Percentiles rank a stretch among this genome's conserved stretches.
phyloP scores from a whole-genome alignment of 2,329 filamentous ascomycete genomes.

The Penicillium sp. region DNA sequence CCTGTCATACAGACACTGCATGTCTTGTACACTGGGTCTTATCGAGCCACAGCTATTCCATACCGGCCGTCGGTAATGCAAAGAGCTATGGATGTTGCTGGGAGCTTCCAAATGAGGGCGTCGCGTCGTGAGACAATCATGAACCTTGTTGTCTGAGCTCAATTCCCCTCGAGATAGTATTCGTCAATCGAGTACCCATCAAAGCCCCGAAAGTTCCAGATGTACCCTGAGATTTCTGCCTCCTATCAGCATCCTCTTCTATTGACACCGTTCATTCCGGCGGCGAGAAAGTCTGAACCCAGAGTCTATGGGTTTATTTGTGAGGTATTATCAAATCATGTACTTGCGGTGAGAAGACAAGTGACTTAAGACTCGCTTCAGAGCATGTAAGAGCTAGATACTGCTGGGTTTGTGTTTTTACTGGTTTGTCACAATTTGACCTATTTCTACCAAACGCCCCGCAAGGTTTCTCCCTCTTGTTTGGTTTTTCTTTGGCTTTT shows the following conservation, averaged over 20 bases:
- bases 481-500: background rate
- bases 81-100: conserved; percentile 17
- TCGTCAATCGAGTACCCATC: conserved; percentile 4
- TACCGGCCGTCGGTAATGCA: conserved; percentile 12
- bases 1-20: conserved; percentile 20
- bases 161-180: conserved; percentile 17
- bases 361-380: conserved; percentile 4
- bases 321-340: conserved; percentile 2
- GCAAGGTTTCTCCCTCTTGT: background rate
- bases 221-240: conserved; percentile 7
- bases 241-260: conserved; percentile 16
- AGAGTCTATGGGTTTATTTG: background rate
- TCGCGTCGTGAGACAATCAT: conserved; percentile 15
- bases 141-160: conserved; percentile 12
- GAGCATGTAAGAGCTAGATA: conserved; percentile 7
- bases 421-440: background rate
- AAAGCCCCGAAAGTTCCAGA: conserved; percentile 5
- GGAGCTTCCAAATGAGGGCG: conserved; percentile 1
- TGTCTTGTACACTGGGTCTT: conserved; percentile 7
- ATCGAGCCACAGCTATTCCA: conserved; percentile 21
- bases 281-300: background rate
- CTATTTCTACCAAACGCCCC: conserved; percentile 3
- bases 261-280: conserved; percentile 17
- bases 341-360: conserved; percentile 7
- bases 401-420: background rate